These are phyloP conservation scores for Cladosporium phlei DNA, from an alignment of 2,329 filamentous ascomycete genomes.

Conservation along the genomic window DNA sequence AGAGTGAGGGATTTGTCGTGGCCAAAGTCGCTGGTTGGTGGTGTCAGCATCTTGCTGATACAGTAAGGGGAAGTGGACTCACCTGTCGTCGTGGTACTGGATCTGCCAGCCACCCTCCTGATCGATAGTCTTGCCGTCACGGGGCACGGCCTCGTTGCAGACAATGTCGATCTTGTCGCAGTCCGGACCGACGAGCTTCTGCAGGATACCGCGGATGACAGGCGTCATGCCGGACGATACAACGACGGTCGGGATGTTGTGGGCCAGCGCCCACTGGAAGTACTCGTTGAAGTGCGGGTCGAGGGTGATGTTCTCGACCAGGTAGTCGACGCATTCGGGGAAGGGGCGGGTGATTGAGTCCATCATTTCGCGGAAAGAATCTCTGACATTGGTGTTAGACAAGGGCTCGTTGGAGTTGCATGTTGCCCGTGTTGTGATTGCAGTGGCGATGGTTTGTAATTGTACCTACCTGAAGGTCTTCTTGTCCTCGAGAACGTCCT, in stretches of 20 bases:
- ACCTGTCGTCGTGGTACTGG: slow-evolving; percentile 80
- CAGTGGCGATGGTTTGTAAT: slow-evolving; percentile 19
- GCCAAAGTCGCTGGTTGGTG: slow-evolving; percentile 64
- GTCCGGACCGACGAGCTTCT: slow-evolving; percentile 74
- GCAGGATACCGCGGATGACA: slow-evolving; percentile 78
- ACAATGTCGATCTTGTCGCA: slow-evolving; percentile 80
- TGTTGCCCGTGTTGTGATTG: slow-evolving; percentile 1
- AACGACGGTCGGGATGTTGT: slow-evolving; percentile 89
- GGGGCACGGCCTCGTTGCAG: slow-evolving; percentile 71
- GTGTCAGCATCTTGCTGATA: slow-evolving; percentile 3
- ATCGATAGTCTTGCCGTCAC: slow-evolving; percentile 67
- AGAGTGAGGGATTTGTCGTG: slow-evolving; percentile 95
- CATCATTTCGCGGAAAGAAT: slow-evolving; percentile 88
- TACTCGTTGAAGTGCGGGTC: slow-evolving; percentile 87
- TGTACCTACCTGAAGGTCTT: slow-evolving; percentile 73
- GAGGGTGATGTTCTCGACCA: slow-evolving; percentile 77
- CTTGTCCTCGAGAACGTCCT: slow-evolving; percentile 66
- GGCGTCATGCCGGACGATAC: slow-evolving; percentile 90
- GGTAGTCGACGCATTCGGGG: slow-evolving; percentile 71
- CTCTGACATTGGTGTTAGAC: slow-evolving; percentile 44
- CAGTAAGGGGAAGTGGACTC: slow-evolving; percentile 4
- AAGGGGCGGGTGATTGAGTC: slow-evolving; percentile 78
- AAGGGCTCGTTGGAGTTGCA: too few species aligned
- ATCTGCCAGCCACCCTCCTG: slow-evolving; percentile 83
- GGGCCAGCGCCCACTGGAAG: slow-evolving; percentile 71